Conservation (phyloP, 192 early-diverging fungal species). For the Endogone sp. region DNA sequence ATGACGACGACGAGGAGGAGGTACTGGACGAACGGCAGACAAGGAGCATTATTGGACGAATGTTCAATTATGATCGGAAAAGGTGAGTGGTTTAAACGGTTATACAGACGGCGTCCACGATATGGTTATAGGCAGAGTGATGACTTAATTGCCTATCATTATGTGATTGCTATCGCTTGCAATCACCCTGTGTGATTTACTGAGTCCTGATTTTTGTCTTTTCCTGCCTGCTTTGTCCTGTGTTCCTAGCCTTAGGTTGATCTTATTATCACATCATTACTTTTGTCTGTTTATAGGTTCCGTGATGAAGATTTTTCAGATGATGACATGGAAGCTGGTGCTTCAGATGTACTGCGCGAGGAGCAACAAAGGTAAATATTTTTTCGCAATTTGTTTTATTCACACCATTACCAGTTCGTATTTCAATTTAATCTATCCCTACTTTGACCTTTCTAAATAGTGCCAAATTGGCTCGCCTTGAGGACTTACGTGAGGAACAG, state of each 20-base stretch:
- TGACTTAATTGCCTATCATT: too few species aligned
- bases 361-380: slow-evolving; percentile 29
- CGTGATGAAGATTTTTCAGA: slow-evolving; percentile 27
- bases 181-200: too few species aligned
- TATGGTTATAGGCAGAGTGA: too few species aligned
- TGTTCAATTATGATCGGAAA: slow-evolving; percentile 28
- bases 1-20: slow-evolving; percentile 26
- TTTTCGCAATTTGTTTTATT: not conserved
- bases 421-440: too few species aligned
- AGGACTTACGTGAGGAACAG: slow-evolving; percentile 30
- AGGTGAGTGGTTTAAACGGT: slow-evolving; percentile 20
- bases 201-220: too few species aligned
- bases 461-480: slow-evolving; percentile 21
- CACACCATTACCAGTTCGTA: not conserved
- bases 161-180: too few species aligned
- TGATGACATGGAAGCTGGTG: slow-evolving; percentile 40
- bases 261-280: too few species aligned
- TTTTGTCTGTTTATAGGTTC: too few species aligned
- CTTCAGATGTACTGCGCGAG: slow-evolving; percentile 27
- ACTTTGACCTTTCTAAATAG: slow-evolving; percentile 7
- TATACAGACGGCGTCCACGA: too few species aligned
- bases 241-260: too few species aligned
- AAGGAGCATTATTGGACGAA: slow-evolving; percentile 23
- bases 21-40: slow-evolving; percentile 5
- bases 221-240: too few species aligned